Conservation (phyloP, 306 rosid species). For the Herpetospermum pedunculosum region DNA sequence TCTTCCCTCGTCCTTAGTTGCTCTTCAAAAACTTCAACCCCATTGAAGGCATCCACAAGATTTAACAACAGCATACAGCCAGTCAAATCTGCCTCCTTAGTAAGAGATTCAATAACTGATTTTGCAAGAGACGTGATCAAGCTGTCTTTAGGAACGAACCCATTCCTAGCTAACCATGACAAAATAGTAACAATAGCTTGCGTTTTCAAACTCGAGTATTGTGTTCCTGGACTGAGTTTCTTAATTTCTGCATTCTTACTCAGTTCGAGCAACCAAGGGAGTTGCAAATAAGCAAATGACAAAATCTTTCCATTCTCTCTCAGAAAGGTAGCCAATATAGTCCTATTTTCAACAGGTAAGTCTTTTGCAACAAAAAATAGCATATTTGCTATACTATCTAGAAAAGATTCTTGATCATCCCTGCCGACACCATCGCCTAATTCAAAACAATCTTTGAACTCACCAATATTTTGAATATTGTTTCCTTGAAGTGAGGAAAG, state of each 20-base stretch:
- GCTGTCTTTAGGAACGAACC: slow-evolving; percentile 72
- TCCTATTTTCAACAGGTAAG: slow-evolving; percentile 48
- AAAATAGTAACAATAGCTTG: slow-evolving; percentile 72
- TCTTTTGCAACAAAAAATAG: slow-evolving; percentile 61
- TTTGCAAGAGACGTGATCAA: slow-evolving; percentile 68
- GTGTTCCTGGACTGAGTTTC: slow-evolving; percentile 38
- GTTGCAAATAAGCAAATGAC: slow-evolving; percentile 72
- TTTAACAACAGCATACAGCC: slow-evolving; percentile 79
- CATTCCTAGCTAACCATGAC: slow-evolving; percentile 91
- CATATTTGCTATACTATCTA: slow-evolving; percentile 31
- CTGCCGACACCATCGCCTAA: slow-evolving; percentile 22
- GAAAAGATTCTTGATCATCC: slow-evolving; percentile 47
- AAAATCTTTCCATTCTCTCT: slow-evolving; percentile 67
- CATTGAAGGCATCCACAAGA: slow-evolving; percentile 76
- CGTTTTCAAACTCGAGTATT: slow-evolving; percentile 37
- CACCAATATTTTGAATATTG: slow-evolving; percentile 29
- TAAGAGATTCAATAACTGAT: slow-evolving; percentile 64
- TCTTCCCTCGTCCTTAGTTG: slow-evolving; percentile 68
- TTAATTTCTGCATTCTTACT: slow-evolving; percentile 42
- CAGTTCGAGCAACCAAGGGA: slow-evolving; percentile 85
- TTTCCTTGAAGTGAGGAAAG: slow-evolving; percentile 28
- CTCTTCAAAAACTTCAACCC: slow-evolving; percentile 89
- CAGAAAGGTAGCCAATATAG: slow-evolving; percentile 53
- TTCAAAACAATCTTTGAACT: slow-evolving; percentile 30
- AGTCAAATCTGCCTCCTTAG: slow-evolving; percentile 56